Evolutionary conservation across 345 rosid genomes (phyloP).

Genomic region (Hibiscus mutabilis): DNA sequence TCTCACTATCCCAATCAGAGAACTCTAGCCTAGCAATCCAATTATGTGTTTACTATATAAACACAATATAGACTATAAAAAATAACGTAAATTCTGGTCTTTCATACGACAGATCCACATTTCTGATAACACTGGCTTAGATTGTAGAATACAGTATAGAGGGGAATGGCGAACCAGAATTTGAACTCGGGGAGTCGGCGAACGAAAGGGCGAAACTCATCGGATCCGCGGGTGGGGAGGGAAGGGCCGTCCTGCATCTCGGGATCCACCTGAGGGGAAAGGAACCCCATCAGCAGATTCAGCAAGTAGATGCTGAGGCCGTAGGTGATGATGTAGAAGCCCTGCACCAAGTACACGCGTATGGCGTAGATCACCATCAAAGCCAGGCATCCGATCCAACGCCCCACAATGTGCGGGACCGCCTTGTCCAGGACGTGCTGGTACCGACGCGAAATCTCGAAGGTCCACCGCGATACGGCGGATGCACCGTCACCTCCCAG

Average conservation of each 20-base stretch:
- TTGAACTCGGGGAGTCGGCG: constrained; percentile 8
- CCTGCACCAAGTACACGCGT: constrained; percentile 79
- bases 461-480: constrained; percentile 36
- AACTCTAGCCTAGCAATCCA: too few species aligned
- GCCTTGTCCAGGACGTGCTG: constrained; percentile 70
- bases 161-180: neutral
- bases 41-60: too few species aligned
- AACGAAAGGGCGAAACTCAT: constrained; percentile 48
- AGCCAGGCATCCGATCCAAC: constrained; percentile 61
- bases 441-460: constrained; percentile 42
- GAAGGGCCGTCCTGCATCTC: constrained; percentile 14
- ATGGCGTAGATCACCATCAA: constrained; percentile 42
- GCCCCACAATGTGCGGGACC: constrained; percentile 47
- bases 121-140: too few species aligned
- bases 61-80: too few species aligned
- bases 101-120: too few species aligned
- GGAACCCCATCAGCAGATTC: constrained; percentile 75
- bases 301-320: constrained; percentile 84
- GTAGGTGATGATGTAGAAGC: constrained; percentile 86
- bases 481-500: constrained; percentile 21
- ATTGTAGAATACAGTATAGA: too few species aligned
- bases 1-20: too few species aligned
- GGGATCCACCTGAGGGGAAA: constrained; percentile 91
- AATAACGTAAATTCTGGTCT: too few species aligned
- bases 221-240: neutral